These are phyloP conservation scores for Sordaria brevicollis DNA, from an alignment of 495 filamentous ascomycete genomes.

Conservation along the genomic window DNA sequence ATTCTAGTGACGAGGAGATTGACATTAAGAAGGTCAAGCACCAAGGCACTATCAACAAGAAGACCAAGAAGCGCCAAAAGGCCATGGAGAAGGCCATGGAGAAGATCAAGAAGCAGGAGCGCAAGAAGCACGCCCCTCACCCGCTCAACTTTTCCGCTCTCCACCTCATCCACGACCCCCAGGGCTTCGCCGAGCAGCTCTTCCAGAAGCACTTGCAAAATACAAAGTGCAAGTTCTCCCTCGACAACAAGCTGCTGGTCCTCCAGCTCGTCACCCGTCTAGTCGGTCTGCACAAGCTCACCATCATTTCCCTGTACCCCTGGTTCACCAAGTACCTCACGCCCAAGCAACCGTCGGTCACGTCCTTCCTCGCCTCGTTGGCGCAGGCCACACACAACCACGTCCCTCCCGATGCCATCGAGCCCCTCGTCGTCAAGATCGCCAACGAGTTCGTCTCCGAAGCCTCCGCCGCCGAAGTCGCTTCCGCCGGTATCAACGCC, in stretches of 20 bases:
- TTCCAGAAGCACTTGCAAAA: conserved; percentile 89
- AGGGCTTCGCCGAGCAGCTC: conserved; percentile 83
- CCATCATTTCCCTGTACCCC: conserved; percentile 50
- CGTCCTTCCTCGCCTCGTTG: conserved; percentile 84
- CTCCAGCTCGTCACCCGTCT: conserved; percentile 84
- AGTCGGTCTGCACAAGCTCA: conserved; percentile 84
- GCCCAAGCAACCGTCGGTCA: conserved; percentile 89
- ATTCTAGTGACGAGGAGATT: conserved; percentile 70
- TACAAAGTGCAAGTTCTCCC: conserved; percentile 69
- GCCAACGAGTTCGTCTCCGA: conserved; percentile 98
- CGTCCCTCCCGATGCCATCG: conserved; percentile 86
- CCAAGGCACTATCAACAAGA: conserved; percentile 86
- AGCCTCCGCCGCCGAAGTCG: conserved; percentile 81
- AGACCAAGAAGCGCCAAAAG: conserved; percentile 75
- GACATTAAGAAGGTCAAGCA: conserved; percentile 77
- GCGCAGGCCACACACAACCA: conserved; percentile 86
- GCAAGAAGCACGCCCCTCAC: conserved; percentile 77
- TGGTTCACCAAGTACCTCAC: conserved; percentile 78
- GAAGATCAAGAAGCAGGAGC: conserved; percentile 62
- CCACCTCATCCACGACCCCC: conserved; percentile 88
- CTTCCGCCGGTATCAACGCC: conserved; percentile 84
- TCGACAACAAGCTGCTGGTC: conserved; percentile 85
- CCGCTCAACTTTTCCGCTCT: conserved; percentile 92
- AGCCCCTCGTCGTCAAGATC: conserved; percentile 88
- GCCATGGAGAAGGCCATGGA: conserved; percentile 67